Conservation (phyloP, 345 rosid genomes). For the Corchorus capsularis region DNA sequence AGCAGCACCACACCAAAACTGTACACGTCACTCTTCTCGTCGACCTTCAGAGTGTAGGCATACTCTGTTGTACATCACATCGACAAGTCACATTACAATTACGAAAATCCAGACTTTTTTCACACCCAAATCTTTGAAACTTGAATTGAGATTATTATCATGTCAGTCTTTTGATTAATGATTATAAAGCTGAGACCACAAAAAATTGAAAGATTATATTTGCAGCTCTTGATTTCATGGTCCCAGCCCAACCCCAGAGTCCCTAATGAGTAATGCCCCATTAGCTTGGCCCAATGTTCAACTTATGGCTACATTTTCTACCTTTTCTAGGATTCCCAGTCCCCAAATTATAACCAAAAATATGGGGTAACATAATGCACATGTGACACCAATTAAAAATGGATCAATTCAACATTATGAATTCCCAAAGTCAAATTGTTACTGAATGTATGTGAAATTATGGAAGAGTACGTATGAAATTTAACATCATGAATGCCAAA, state of each 20-base stretch:
- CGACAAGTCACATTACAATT: background rate
- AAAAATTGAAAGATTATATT: too few species aligned
- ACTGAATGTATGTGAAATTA: background rate
- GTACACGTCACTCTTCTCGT: conserved; percentile 91
- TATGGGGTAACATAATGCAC: too few species aligned
- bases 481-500: background rate
- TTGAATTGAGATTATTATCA: too few species aligned
- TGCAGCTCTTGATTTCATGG: too few species aligned
- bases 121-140: too few species aligned
- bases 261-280: too few species aligned
- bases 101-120: background rate
- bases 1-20: conserved; percentile 85
- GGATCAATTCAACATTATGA: background rate
- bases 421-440: background rate
- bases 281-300: too few species aligned
- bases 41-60: conserved; percentile 86
- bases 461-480: background rate
- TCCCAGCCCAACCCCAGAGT: too few species aligned
- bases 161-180: too few species aligned
- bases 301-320: too few species aligned
- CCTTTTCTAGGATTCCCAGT: background rate
- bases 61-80: conserved; percentile 51
- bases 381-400: background rate
- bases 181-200: too few species aligned
- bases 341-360: background rate